Evolutionary conservation across 192 early-diverging fungal genomes (phyloP).

Genomic region (Rhizoclosmatium globosum): DNA sequence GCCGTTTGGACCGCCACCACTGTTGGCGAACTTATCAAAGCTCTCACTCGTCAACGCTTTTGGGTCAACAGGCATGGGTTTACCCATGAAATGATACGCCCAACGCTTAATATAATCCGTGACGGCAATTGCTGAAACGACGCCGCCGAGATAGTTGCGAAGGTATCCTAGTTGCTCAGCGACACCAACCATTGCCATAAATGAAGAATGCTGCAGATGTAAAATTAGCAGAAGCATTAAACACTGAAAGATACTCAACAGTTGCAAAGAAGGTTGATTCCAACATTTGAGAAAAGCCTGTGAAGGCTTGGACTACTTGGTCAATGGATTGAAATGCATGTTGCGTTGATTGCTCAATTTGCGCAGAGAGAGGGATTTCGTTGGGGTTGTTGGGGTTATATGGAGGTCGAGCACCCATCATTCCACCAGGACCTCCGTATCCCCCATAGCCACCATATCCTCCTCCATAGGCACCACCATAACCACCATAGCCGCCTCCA

Average conservation of each 20-base stretch:
- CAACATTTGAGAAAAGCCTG: constrained; percentile 97
- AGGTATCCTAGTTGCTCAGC: constrained; percentile 97
- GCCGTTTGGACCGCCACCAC: constrained; percentile 11
- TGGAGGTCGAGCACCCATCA: constrained; percentile 48
- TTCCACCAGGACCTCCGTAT: constrained; percentile 50
- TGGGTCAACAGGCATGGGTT: constrained; percentile 72
- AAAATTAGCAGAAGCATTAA: neutral
- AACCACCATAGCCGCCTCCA: constrained; percentile 31
- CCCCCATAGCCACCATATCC: constrained; percentile 63
- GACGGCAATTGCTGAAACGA: constrained; percentile 82
- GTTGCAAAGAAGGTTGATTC: constrained; percentile 98
- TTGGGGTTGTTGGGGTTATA: constrained; percentile 65
- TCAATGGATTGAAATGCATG: constrained; percentile 94
- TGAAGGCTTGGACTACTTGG: constrained; percentile 93
- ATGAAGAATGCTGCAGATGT: constrained; percentile 41
- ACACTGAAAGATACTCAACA: constrained; percentile 42
- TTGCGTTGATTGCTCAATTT: constrained; percentile 89
- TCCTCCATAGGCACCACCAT: constrained; percentile 28
- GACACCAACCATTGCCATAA: constrained; percentile 96
- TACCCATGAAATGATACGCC: constrained; percentile 68
- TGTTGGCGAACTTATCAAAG: constrained; percentile 76
- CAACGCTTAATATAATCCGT: constrained; percentile 74
- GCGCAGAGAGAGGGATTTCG: constrained; percentile 78
- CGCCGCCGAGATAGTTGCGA: constrained; percentile 82
- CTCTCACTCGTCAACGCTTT: constrained; percentile 74